A percentile compares a stretch with the other conserved stretches of the same genome.
These are phyloP conservation scores for Spathaspora sp. DNA, from an alignment of 805 yeast species.

Conservation along the genomic window DNA sequence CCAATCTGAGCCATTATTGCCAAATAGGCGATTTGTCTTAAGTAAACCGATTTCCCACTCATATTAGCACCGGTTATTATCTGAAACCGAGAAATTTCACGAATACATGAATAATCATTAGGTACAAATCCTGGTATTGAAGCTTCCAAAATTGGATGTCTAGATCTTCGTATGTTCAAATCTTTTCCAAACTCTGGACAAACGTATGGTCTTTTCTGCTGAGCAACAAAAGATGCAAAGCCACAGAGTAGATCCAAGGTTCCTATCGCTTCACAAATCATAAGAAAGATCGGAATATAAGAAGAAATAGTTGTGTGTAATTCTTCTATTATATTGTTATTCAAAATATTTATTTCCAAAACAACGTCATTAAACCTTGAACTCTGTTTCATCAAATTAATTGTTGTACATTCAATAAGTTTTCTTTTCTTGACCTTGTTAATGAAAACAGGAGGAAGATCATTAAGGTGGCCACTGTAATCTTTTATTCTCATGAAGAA, in stretches of 20 bases:
- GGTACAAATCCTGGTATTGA: conserved; percentile 19
- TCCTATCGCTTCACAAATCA: conserved; percentile 8
- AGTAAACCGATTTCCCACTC: conserved; percentile 62
- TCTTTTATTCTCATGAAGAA: conserved; percentile 6
- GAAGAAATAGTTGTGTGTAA: not conserved
- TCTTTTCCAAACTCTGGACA: conserved; percentile 36
- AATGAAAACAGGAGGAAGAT: conserved; percentile 2
- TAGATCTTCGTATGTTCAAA: conserved; percentile 22
- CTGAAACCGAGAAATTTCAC: conserved; percentile 37
- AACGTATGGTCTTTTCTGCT: conserved; percentile 10
- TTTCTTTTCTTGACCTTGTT: conserved; percentile 6
- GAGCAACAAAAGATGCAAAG: conserved; percentile 23
- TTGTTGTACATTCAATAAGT: conserved; percentile 8
- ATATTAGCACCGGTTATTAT: conserved; percentile 58
- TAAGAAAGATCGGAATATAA: conserved; percentile 6
- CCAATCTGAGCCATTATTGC: conserved; percentile 58
- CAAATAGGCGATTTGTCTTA: conserved; percentile 48
- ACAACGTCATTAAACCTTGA: conserved; percentile 35
- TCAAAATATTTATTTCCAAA: conserved; percentile 38
- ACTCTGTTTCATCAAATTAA: conserved; percentile 18
- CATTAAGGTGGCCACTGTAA: not conserved
- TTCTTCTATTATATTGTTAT: conserved; percentile 35
- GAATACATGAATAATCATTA: conserved; percentile 34
- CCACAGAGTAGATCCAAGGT: conserved; percentile 31
- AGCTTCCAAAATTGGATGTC: conserved; percentile 43